Evolutionary conservation across 352 stramenopile species (phyloP), one percentile per base, ranked within the genome.

Genomic region (Plasmopara viticola): DNA sequence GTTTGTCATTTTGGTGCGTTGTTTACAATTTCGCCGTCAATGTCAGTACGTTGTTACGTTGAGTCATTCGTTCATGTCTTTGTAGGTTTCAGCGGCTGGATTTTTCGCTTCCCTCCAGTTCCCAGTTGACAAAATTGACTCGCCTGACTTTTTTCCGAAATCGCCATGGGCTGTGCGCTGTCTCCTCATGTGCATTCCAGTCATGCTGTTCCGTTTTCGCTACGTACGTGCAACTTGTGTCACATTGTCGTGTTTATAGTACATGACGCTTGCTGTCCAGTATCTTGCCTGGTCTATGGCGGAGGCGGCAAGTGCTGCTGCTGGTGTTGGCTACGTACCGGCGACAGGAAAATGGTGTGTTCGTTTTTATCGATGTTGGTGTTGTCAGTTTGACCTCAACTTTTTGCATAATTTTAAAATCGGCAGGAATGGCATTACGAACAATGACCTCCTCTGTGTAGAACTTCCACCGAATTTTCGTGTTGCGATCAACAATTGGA

Each of bases 401-500:
- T 20, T 17, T 43, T 20, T 29, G 8, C 2, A 12, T 28, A 4
- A 15, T 17, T 8, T 40, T 33, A 41, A 30, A 29, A 20, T 30
- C 5, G 14, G 33, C 46, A 90, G 79, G 83, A 79, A 91, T 56
- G 84, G 84, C 13, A 87, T 94, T 60, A 91, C 73, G 15, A 94
- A 91, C 67, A 91, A 91, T 51, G 75, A 91, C 53, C 72, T 94
- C 37, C 55, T 94, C 5, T 89, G 77, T 35, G 84, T 94, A 8
- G 84, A 94, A 53, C n/a, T 90, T 2, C 84, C 84, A n/a, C 80
- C 73, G n/a, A 94, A 86, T 58, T 70, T 94, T 48, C 84, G 84
- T 41, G 81, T 90, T 15, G 81, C 77, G 18, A 91, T 91, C 56
- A 94, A 94, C 68, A 90, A 87, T 66, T 94, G 84, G 84, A 94